A percentile compares a stretch with the other conserved stretches of the same genome.
Evolutionary conservation across 306 rosid species (phyloP).

Genomic region (Cajanus cajan): DNA sequence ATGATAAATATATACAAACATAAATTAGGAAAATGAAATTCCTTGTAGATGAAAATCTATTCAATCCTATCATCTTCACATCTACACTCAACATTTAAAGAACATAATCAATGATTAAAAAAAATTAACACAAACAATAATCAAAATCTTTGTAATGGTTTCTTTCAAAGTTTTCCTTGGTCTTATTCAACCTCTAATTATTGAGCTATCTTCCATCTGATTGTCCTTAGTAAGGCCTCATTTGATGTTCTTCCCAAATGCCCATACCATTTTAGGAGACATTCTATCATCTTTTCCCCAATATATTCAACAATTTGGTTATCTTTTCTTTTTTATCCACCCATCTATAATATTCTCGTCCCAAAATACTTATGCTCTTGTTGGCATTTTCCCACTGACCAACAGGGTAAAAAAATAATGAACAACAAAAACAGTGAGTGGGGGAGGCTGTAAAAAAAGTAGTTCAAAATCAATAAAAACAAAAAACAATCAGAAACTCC

Average conservation of each 20-base stretch:
- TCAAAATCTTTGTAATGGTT: not conserved
- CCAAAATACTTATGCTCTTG: not conserved
- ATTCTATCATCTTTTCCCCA: not conserved
- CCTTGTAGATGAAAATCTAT: not conserved
- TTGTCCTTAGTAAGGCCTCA: not conserved
- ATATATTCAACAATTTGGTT: not conserved
- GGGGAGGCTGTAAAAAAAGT: not conserved
- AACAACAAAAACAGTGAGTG: not conserved
- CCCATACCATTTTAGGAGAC: not conserved
- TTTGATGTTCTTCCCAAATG: not conserved
- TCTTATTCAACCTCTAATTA: not conserved
- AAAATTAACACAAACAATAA: not conserved
- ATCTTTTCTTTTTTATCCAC: not conserved
- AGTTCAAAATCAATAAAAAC: not conserved
- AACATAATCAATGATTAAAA: not conserved
- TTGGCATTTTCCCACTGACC: not conserved
- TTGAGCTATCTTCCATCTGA: not conserved
- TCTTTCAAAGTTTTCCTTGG: not conserved
- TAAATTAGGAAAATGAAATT: not conserved
- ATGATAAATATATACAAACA: slow-evolving; percentile 26
- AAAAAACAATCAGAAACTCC: not conserved
- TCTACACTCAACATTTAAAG: not conserved
- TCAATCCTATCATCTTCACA: slow-evolving; percentile 7
- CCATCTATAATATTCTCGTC: not conserved
- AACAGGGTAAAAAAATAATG: not conserved